These are phyloP conservation scores for Flaveria ramosissima DNA, from an alignment of 129 eudicot species.

Conservation along the genomic window DNA sequence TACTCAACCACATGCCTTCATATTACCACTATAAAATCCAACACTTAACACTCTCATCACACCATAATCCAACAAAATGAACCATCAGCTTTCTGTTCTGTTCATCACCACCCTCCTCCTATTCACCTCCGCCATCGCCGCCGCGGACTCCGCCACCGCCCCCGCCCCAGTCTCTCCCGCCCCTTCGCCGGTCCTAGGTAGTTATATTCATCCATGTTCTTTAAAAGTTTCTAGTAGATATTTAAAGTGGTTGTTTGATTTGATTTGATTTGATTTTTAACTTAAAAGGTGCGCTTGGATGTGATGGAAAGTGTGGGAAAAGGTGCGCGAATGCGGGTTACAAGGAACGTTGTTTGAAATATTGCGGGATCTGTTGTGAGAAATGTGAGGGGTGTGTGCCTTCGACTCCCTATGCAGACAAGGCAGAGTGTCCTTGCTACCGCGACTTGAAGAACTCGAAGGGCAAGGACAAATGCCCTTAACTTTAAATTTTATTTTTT, in stretches of 20 bases:
- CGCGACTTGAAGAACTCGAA: constrained; percentile 55
- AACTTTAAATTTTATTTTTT: background rate
- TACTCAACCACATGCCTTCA: background rate
- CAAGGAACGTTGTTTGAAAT: constrained; percentile 48
- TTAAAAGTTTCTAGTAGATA: background rate
- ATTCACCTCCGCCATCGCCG: constrained; percentile 13
- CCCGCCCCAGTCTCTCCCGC: constrained; percentile 22
- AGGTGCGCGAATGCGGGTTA: constrained; percentile 44
- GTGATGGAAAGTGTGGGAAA: constrained; percentile 40
- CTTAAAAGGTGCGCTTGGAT: constrained; percentile 22
- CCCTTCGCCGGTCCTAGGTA: constrained; percentile 29
- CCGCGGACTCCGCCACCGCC: background rate
- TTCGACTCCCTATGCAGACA: constrained; percentile 61
- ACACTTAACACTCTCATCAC: background rate
- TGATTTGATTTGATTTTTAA: background rate
- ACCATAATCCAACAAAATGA: constrained; percentile 26
- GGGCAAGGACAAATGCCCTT: constrained; percentile 78
- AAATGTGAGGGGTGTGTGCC: constrained; percentile 63
- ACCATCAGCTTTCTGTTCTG: constrained; percentile 16
- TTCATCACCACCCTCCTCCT: constrained; percentile 30
- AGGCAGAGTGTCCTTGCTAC: constrained; percentile 73
- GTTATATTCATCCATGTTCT: background rate
- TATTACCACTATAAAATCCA: constrained; percentile 12
- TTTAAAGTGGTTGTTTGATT: background rate
- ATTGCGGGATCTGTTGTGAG: constrained; percentile 56